Evolutionary conservation across 345 rosid species (phyloP), one percentile per base, ranked within the genome.

Genomic region (Linum usitatissimum): DNA sequence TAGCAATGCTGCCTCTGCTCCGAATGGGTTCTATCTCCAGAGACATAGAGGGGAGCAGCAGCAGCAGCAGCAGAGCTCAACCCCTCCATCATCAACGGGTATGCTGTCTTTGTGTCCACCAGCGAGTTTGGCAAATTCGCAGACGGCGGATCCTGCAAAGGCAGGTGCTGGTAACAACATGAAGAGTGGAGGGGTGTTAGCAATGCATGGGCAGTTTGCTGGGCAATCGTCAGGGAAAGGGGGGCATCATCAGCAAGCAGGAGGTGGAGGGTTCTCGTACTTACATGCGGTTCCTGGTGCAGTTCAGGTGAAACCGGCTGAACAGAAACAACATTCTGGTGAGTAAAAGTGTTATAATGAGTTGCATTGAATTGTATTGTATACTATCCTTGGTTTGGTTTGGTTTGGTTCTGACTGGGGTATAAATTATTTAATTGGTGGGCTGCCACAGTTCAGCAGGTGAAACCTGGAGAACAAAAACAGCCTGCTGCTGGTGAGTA

Each of bases 301-400:
- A 2, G 93, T 79, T 63, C 99, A 83, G 79, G 90, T 81, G 64
- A 93, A 90, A 70, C 86, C 88, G 6, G 80, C 90, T 15, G 95
- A 93, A 71, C 90, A 90, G 74, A 90, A 87, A 60, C 95, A 87
- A 66, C 92, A 88, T 34, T 85, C 87, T 19, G 97, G 91, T 71
- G 91, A 89, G 76, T 92, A 81, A 23, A 85, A 76, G 31, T 18
- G 31, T 18, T 55, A 18, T 19, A 3, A 9, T 5, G 10, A 14
- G 23, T 9, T 28, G 23, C 18, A 28, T 55, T 28, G 23, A 6
- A 28, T 55, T 55, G 8, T 20, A 55, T 45, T 45, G 7, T 5
- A 34, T 4, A 34, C 38, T 34, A 34, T 34, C 8, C 5, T 0
- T 34, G 38, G 38, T 23, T 23, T 34, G 38, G 38, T 34, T 4